These are phyloP conservation scores for Trametes punicea DNA, from an alignment of 768 basidiomycete genomes.

Conservation along the genomic window DNA sequence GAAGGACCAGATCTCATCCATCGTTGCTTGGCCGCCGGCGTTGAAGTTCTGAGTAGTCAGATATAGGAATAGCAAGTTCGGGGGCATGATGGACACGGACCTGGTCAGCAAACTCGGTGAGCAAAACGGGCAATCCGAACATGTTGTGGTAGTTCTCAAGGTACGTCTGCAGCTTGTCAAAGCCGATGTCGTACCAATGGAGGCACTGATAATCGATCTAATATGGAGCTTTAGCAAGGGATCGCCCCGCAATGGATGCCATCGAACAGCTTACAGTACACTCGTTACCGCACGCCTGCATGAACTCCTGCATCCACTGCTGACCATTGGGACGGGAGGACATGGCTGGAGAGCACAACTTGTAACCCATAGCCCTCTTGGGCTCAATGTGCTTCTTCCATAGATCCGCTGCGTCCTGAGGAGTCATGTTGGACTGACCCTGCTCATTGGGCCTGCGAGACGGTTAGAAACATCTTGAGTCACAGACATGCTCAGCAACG, in stretches of 20 bases:
- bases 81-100: conserved; percentile 24
- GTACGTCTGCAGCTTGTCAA: conserved; percentile 50
- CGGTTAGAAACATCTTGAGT: conserved; percentile 18
- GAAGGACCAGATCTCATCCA: conserved; percentile 45
- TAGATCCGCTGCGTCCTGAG: conserved; percentile 45
- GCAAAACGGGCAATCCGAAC: conserved; percentile 45
- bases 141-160: conserved; percentile 43
- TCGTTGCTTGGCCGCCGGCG: conserved; percentile 37
- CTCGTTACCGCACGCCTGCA: conserved; percentile 47
- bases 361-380: conserved; percentile 52
- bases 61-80: neutral
- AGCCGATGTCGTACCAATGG: conserved; percentile 65
- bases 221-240: neutral
- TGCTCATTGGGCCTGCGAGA: conserved; percentile 60
- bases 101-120: conserved; percentile 74
- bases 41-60: conserved; percentile 48
- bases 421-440: conserved; percentile 58
- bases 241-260: neutral
- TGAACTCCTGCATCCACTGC: conserved; percentile 62
- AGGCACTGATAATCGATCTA: conserved; percentile 56
- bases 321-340: conserved; percentile 59
- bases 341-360: conserved; percentile 61
- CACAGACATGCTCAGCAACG: conserved; percentile 32
- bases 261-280: conserved; percentile 8
- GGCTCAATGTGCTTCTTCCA: conserved; percentile 65